Conservation (phyloP, 768 basidiomycete genomes). For the Lentinula raphanica region DNA sequence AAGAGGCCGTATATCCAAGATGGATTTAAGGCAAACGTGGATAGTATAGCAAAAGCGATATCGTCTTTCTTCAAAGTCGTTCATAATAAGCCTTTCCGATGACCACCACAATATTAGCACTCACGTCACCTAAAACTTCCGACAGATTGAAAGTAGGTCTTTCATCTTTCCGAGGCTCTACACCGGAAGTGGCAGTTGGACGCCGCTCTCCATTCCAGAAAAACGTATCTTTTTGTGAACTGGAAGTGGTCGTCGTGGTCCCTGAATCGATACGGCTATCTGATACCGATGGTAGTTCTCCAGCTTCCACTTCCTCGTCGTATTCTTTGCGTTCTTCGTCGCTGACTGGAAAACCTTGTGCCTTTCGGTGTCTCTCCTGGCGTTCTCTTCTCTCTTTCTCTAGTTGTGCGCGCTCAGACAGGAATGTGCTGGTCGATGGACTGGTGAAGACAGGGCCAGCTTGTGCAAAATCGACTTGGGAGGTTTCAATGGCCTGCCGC, state of each 20-base stretch:
- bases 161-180: constrained; percentile 52
- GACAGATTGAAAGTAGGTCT: constrained; percentile 63
- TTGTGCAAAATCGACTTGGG: constrained; percentile 26
- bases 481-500: constrained; percentile 45
- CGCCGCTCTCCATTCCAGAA: constrained; percentile 78
- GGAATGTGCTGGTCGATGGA: constrained; percentile 27
- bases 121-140: constrained; percentile 58
- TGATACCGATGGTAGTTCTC: constrained; percentile 25
- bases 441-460: background rate
- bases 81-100: background rate
- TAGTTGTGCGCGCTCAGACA: constrained; percentile 70
- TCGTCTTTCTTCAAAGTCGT: constrained; percentile 52
- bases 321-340: constrained; percentile 17
- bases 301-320: constrained; percentile 22
- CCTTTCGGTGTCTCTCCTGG: constrained; percentile 49
- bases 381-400: constrained; percentile 75
- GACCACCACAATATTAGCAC: constrained; percentile 41
- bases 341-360: constrained; percentile 21
- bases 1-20: constrained; percentile 78
- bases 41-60: constrained; percentile 70
- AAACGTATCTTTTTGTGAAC: constrained; percentile 24
- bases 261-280: constrained; percentile 13
- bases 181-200: constrained; percentile 65
- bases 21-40: constrained; percentile 63
- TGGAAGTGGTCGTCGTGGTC: constrained; percentile 14